Evolutionary conservation across 805 yeast genomes (phyloP).

Genomic region (Vanderwaltozyma yarrowii): DNA sequence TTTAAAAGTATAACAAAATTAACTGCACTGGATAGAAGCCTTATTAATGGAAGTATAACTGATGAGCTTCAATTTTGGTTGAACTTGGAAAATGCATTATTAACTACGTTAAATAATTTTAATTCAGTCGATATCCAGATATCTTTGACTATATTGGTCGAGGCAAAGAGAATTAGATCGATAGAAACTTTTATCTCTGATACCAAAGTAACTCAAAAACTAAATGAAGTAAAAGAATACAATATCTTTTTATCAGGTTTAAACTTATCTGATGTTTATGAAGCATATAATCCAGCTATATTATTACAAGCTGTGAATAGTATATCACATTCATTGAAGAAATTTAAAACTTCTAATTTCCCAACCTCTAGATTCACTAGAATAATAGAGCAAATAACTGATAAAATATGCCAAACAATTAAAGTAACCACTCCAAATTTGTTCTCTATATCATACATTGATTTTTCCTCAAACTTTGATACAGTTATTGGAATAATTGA

Average conservation of each 20-base stretch:
- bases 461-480: no score
- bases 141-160: constrained; percentile 50
- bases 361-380: constrained; percentile 56
- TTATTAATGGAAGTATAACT: constrained; percentile 42
- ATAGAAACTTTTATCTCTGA: constrained; percentile 60
- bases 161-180: constrained; percentile 40
- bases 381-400: constrained; percentile 54
- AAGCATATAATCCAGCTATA: constrained; percentile 36
- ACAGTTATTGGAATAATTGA: no score
- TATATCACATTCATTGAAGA: constrained; percentile 55
- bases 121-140: constrained; percentile 41
- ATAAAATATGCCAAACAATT: constrained; percentile 42
- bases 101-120: constrained; percentile 48
- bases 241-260: constrained; percentile 58
- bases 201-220: constrained; percentile 50
- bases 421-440: constrained; percentile 34
- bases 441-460: no score
- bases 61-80: constrained; percentile 77
- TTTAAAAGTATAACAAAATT: constrained; percentile 49
- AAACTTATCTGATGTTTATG: constrained; percentile 50
- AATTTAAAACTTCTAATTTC: constrained; percentile 42
- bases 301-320: constrained; percentile 36
- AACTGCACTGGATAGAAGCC: constrained; percentile 33
- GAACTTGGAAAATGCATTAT: constrained; percentile 53
- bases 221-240: constrained; percentile 42